Evolutionary conservation across 768 basidiomycete species (phyloP).

Genomic region (Sistotremastrum niveocremeum): DNA sequence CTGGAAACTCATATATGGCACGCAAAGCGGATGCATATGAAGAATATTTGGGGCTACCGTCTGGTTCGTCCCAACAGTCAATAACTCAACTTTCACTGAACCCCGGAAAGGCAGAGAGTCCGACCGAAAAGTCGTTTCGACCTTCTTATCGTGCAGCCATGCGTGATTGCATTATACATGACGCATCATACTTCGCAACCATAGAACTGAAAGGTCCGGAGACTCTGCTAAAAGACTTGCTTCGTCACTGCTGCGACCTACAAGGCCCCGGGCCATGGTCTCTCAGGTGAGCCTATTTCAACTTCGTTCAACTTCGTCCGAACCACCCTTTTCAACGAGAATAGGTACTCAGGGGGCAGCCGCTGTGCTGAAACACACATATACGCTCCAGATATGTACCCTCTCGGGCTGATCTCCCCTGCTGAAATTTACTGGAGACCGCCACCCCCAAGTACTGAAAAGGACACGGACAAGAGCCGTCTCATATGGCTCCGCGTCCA

Average conservation of each 20-base stretch:
- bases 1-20: constrained; percentile 97
- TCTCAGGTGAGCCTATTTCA: constrained; percentile 30
- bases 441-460: constrained; percentile 13
- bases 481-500: constrained; percentile 69
- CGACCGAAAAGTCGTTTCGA: constrained; percentile 86
- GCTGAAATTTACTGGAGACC: constrained; percentile 65
- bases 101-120: constrained; percentile 50
- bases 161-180: constrained; percentile 78
- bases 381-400: constrained; percentile 52
- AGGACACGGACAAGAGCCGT: constrained; percentile 18
- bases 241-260: constrained; percentile 50
- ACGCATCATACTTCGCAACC: constrained; percentile 73
- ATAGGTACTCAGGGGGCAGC: constrained; percentile 27
- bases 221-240: constrained; percentile 32
- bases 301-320: background rate
- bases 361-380: constrained; percentile 53
- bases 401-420: constrained; percentile 58
- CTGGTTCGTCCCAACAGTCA: constrained; percentile 34
- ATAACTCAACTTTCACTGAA: background rate
- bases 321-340: background rate
- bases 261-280: constrained; percentile 48
- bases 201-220: constrained; percentile 63
- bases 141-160: constrained; percentile 82
- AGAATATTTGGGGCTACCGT: constrained; percentile 82
- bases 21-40: constrained; percentile 93